Conservation (phyloP, 2,329 filamentous ascomycete species). For the Epichloe hybrida region DNA sequence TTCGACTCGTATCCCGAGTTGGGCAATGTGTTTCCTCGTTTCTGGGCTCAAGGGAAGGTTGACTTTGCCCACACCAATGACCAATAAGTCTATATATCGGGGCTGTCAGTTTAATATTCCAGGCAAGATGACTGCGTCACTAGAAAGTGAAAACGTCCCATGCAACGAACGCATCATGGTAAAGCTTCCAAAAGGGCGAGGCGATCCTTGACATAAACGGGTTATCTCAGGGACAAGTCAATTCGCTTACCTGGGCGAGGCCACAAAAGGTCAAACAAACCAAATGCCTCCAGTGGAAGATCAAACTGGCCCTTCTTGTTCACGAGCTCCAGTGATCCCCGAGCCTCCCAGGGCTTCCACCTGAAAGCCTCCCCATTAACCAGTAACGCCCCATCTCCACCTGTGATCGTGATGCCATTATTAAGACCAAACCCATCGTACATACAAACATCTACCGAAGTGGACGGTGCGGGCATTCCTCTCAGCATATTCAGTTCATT, state of each 20-base stretch:
- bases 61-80: conserved; percentile 70
- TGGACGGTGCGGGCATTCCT: conserved; percentile 62
- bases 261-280: conserved; percentile 68
- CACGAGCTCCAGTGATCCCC: conserved; percentile 36
- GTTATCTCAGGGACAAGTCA: neutral
- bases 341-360: conserved; percentile 69
- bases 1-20: conserved; percentile 73
- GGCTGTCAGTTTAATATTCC: neutral
- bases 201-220: neutral
- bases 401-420: conserved; percentile 58
- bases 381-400: conserved; percentile 61
- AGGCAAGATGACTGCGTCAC: neutral
- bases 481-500: conserved; percentile 64
- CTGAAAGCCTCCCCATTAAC: conserved; percentile 77
- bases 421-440: conserved; percentile 76
- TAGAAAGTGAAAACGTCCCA: neutral
- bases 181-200: neutral
- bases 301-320: conserved; percentile 78
- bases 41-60: conserved; percentile 66
- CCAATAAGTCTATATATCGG: conserved; percentile 56
- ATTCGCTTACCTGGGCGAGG: conserved; percentile 65
- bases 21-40: conserved; percentile 58
- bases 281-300: conserved; percentile 56
- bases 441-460: conserved; percentile 70
- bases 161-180: neutral